phyloP scores from a whole-genome alignment of 75 land plant genomes.

The Larix kaempferi region DNA sequence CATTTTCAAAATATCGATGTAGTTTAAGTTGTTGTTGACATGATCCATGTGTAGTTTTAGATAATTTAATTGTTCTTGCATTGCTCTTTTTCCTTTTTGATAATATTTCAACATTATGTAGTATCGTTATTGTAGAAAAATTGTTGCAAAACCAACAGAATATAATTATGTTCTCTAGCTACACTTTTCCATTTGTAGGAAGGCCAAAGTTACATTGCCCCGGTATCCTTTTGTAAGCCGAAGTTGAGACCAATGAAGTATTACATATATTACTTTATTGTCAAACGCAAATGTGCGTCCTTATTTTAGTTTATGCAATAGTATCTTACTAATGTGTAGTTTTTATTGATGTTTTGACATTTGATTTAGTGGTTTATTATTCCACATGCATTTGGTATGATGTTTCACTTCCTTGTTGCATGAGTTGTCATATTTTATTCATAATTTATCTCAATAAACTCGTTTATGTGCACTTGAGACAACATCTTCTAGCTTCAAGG shows the following conservation, averaged over 20 bases:
- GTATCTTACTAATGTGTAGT: neutral
- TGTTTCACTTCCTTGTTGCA: neutral
- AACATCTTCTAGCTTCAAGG: too few species aligned
- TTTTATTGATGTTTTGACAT: neutral
- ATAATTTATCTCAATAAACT: too few species aligned
- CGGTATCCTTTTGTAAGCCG: constrained; percentile 23
- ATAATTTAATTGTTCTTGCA: constrained; percentile 14
- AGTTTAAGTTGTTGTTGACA: too few species aligned
- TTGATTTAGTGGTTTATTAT: neutral
- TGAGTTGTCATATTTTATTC: neutral
- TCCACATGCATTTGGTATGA: neutral
- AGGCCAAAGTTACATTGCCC: neutral
- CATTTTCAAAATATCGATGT: too few species aligned
- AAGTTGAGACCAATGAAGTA: constrained; percentile 44
- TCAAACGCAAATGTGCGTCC: constrained; percentile 21
- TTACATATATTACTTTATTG: constrained; percentile 26
- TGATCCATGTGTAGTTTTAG: constrained; percentile 35
- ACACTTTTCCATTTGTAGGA: neutral
- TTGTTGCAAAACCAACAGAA: too few species aligned
- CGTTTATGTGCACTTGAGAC: too few species aligned
- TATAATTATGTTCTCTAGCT: neutral
- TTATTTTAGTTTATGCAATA: neutral
- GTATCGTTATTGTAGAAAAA: neutral
- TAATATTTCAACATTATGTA: neutral
- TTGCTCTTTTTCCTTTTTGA: neutral